Conservation (phyloP, 768 basidiomycete genomes). For the Boletus tomentosulus region DNA sequence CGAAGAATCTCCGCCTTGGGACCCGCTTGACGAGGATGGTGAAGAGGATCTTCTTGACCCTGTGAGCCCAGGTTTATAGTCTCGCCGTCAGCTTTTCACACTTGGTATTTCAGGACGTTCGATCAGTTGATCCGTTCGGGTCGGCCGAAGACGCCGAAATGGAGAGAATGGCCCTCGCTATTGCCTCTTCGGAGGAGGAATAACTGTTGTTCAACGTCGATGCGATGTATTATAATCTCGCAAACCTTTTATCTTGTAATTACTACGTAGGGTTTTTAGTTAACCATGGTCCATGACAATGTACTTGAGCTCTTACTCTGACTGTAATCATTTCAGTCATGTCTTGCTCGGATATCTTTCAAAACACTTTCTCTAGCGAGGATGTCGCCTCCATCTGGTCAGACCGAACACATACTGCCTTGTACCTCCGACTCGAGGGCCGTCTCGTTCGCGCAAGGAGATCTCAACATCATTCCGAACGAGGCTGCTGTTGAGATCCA, state of each 20-base stretch:
- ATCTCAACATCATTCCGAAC: slow-evolving; percentile 36
- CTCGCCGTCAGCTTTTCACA: not conserved
- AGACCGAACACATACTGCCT: slow-evolving; percentile 24
- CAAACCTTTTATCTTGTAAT: not conserved
- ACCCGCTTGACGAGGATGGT: slow-evolving; percentile 26
- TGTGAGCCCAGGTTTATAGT: slow-evolving; percentile 5
- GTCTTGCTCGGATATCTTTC: slow-evolving; percentile 28
- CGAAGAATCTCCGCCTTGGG: slow-evolving; percentile 19
- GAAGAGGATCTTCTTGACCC: slow-evolving; percentile 16
- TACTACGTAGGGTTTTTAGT: not conserved
- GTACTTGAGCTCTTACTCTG: no score
- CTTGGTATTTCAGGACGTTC: slow-evolving; percentile 2
- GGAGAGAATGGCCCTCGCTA: not conserved
- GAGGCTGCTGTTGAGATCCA: slow-evolving; percentile 35
- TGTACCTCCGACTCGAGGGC: slow-evolving; percentile 29
- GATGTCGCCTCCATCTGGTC: slow-evolving; percentile 39
- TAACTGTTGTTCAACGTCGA: not conserved
- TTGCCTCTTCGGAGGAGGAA: no score
- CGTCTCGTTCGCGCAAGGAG: slow-evolving; percentile 36
- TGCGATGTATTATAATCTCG: not conserved
- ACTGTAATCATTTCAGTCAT: not conserved
- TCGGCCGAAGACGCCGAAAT: not conserved
- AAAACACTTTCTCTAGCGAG: slow-evolving; percentile 38
- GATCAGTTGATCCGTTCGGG: slow-evolving; percentile 9
- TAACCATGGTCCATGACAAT: no score